These are phyloP conservation scores for Grifola frondosa DNA, from an alignment of 1,284 basidiomycete species.

Conservation along the genomic window DNA sequence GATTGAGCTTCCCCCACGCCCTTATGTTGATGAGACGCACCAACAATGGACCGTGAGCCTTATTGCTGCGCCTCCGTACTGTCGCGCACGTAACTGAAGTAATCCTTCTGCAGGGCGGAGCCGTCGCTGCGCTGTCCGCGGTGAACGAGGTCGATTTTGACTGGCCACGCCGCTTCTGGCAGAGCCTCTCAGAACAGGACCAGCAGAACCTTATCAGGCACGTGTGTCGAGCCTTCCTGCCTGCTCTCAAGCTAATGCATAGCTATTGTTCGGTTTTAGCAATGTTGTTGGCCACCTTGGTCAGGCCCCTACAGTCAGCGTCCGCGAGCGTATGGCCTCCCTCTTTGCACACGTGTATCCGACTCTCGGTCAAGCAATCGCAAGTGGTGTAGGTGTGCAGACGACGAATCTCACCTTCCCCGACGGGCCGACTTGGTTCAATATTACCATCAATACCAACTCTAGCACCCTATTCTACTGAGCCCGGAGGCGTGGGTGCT, in stretches of 20 bases:
- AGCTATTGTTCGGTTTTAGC: slow-evolving; percentile 10
- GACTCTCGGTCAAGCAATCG: slow-evolving; percentile 35
- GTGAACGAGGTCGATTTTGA: slow-evolving; percentile 42
- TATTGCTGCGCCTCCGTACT: neutral
- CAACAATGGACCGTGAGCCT: slow-evolving; percentile 33
- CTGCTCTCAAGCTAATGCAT: neutral
- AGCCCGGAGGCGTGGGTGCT: no score
- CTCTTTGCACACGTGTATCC: slow-evolving; percentile 37
- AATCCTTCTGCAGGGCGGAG: slow-evolving; percentile 25
- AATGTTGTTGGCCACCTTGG: slow-evolving; percentile 42
- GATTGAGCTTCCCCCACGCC: slow-evolving; percentile 34
- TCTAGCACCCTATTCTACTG: slow-evolving; percentile 21
- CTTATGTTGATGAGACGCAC: slow-evolving; percentile 35
- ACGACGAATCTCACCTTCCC: slow-evolving; percentile 21
- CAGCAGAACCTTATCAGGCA: slow-evolving; percentile 37
- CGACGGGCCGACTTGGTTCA: slow-evolving; percentile 27
- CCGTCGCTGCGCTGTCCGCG: slow-evolving; percentile 31
- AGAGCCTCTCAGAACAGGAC: slow-evolving; percentile 38
- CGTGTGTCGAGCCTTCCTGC: neutral
- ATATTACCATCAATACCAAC: slow-evolving; percentile 22
- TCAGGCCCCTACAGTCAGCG: slow-evolving; percentile 28
- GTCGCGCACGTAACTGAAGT: neutral
- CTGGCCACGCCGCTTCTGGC: slow-evolving; percentile 42
- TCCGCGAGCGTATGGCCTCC: slow-evolving; percentile 34
- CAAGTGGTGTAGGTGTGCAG: slow-evolving; percentile 33